Evolutionary conservation across 2,329 filamentous ascomycete genomes (phyloP), one percentile per base, ranked within the genome.

Genomic region (Alternaria sp.): DNA sequence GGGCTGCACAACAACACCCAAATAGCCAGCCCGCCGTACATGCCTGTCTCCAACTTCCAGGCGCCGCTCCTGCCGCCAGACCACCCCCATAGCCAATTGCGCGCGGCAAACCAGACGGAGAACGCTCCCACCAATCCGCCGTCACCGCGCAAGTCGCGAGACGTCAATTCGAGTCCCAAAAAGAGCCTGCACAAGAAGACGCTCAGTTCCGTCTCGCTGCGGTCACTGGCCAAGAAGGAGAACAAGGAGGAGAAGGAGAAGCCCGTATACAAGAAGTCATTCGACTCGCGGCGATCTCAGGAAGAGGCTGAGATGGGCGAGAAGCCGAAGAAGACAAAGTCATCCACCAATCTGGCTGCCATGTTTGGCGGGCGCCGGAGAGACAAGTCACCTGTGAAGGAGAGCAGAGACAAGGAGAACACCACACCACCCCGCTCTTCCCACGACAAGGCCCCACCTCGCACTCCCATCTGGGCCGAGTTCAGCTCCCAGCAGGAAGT

Each of bases 381-480:
- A 74, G 82, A 86, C 58, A 81, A 85, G 57, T 79, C 83, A 23
- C 84, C 82, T 43, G 61, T 57, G 43, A 74, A 74, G 57, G 66
- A 64, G 41, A 79, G 81, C 26, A 90, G 87, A 72, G 90, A 95
- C 78, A 97, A 97, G 80, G 94, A 97, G 80, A 97, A 97, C 77
- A 87, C 86, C 58, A 90, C 87, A 30, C 92, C 92, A 4, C 82
- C 84, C 1, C 81, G 83, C 61, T 84, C 83, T 5, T 76, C 82
- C 12, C 80, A 82, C 44, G 80, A 82, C 2, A 74, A 81, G 21
- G 72, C 71, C 6, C 75, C 75, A 8, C 69, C 80, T 10, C 84
- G 87, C 18, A 89, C 91, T 2, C 93, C 94, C 23, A 94, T 95
- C 60, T 97, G 92, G 84, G 88, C 92, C 14, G 90, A 96, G 73